Evolutionary conservation across 805 yeast genomes (phyloP).

Genomic region (Pichia phayaonensis): DNA sequence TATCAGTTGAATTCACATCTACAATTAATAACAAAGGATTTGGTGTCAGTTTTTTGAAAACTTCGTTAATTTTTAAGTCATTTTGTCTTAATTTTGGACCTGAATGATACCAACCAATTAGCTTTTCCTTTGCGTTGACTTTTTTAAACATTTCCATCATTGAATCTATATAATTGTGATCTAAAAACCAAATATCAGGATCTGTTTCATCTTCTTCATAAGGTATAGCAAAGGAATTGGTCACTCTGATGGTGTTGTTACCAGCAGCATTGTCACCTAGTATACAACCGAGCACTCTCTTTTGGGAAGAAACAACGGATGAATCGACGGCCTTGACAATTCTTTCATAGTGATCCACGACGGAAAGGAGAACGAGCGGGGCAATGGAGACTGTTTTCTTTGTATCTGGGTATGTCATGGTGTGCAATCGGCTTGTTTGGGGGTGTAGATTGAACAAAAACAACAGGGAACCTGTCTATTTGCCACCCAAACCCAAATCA

Average conservation of each 20-base stretch:
- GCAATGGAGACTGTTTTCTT: slow-evolving; percentile 74
- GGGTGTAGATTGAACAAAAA: too few species aligned
- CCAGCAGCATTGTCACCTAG: slow-evolving; percentile 67
- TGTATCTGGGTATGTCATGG: neutral
- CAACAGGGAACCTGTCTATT: neutral
- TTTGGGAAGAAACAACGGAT: slow-evolving; percentile 32
- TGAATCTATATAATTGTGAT: slow-evolving; percentile 89
- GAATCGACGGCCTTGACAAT: slow-evolving; percentile 45
- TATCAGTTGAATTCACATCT: slow-evolving; percentile 72
- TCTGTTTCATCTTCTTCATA: slow-evolving; percentile 94
- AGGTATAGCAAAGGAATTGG: slow-evolving; percentile 95
- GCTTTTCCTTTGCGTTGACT: slow-evolving; percentile 91
- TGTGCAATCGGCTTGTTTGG: neutral
- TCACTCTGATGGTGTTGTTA: slow-evolving; percentile 47
- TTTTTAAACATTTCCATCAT: slow-evolving; percentile 98
- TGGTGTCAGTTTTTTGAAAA: slow-evolving; percentile 73
- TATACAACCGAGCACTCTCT: slow-evolving; percentile 90
- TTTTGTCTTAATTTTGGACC: slow-evolving; percentile 89
- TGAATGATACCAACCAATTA: slow-evolving; percentile 99
- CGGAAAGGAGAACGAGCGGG: slow-evolving; percentile 88
- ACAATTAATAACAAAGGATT: slow-evolving; percentile 84
- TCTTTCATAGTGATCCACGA: slow-evolving; percentile 91
- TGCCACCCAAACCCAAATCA: neutral
- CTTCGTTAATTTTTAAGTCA: slow-evolving; percentile 85
- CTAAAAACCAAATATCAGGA: slow-evolving; percentile 91